Base-by-base conservation (phyloP, 371 early-diverging fungal species). In the Choanephora cucurbitarum region DNA sequence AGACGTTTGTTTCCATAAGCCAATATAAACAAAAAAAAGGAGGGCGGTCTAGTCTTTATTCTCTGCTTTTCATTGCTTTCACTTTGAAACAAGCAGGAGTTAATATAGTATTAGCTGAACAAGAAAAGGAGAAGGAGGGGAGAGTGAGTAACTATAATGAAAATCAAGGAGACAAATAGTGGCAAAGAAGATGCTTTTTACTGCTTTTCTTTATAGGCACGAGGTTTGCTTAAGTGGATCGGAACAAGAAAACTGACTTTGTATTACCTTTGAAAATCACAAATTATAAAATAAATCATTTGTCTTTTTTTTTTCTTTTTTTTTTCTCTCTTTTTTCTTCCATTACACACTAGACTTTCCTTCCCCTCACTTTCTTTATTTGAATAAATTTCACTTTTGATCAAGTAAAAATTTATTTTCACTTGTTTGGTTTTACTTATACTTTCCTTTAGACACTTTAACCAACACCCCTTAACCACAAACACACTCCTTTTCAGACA, bases 301-400 rank as follows among this genome's bases (percentile, higher is more conserved):
- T 37, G 14, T 37, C 11, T 37, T 37, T 37, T 37, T 37, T 37
- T 11, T 37, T 7, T 2, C 10, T 37, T 37, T 11, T 14, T 37
- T 37, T 37, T 37, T 37, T 37, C 11, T 37, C 37, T 37, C 14
- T 37, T 7, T 28, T 28, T 28, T 28, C 7, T 28, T 28, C 7
- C 7, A n/a, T 28, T 28, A 28, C 7, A 28, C 28, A 5, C 28
- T 28, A 28, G 28, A 28, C 28, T 7, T 28, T 28, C 7, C 28
- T 7, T 7, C 28, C 7, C 37, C 10, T 2, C 37, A 3, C 10
- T 37, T 37, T 11, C 37, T 37, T 37, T 37, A 3, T 37, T 37
- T 37, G 37, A 37, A 37, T 14, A 37, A 37, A 37, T 37, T 37
- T 37, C 37, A 37, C 37, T 37, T 37, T 37, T 37, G 37, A 37